Evolutionary conservation across 139 green algal species (phyloP).

Genomic region (Marvania coccoides): DNA sequence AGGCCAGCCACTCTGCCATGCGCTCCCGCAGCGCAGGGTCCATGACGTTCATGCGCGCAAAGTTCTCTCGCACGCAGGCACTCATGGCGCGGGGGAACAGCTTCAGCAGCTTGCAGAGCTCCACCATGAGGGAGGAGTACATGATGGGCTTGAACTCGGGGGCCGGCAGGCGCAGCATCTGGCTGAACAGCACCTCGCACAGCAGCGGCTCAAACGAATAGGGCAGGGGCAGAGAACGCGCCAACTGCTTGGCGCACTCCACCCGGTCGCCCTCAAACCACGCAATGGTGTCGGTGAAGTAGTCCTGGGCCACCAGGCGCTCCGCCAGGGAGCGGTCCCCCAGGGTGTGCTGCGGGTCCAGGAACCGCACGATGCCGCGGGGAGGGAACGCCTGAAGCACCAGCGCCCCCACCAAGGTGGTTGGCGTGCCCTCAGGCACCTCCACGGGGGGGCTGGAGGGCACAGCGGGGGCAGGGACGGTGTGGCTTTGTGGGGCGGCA

Average conservation of each 20-base stretch:
- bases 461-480: neutral
- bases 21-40: conserved; percentile 63
- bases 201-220: conserved; percentile 57
- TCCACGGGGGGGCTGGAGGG: neutral
- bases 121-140: conserved; percentile 77
- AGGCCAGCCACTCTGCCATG: conserved; percentile 77
- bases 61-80: conserved; percentile 61
- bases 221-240: conserved; percentile 43
- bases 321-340: conserved; percentile 46
- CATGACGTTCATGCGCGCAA: conserved; percentile 47
- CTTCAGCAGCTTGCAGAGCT: conserved; percentile 63
- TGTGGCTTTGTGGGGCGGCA: neutral
- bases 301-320: conserved; percentile 70
- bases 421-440: neutral
- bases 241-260: conserved; percentile 53
- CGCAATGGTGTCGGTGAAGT: conserved; percentile 66
- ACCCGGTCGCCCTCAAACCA: conserved; percentile 59
- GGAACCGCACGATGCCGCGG: conserved; percentile 57
- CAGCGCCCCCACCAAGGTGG: conserved; percentile 11
- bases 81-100: conserved; percentile 50
- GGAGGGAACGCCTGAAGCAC: conserved; percentile 48
- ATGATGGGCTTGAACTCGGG: conserved; percentile 62
- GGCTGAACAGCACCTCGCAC: conserved; percentile 74
- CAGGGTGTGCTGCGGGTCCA: conserved; percentile 55
- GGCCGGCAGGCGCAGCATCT: conserved; percentile 71